Evolutionary conservation across 1,139 yeast species (phyloP).

Genomic region (Saccharomyces hybrid): DNA sequence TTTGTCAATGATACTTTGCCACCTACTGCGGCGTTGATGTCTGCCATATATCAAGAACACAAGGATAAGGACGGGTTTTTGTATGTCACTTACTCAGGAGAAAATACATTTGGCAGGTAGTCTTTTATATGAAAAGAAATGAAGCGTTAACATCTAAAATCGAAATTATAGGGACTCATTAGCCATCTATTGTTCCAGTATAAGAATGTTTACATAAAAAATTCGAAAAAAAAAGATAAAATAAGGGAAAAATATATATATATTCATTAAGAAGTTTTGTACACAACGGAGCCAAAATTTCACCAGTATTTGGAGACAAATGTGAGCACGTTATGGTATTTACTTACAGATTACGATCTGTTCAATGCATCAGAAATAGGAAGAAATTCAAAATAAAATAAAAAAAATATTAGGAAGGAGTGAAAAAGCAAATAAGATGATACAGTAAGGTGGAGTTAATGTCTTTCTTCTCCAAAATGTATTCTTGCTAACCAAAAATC

Average conservation of each 20-base stretch:
- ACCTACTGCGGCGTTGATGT: constrained; percentile 95
- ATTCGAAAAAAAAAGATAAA: not conserved
- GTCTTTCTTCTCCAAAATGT: not conserved
- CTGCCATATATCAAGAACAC: constrained; percentile 90
- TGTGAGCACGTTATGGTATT: not conserved
- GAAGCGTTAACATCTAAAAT: not conserved
- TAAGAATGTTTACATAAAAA: not conserved
- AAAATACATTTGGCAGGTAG: constrained; percentile 61
- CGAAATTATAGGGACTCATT: not conserved
- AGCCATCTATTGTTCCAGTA: not conserved
- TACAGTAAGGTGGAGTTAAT: not conserved
- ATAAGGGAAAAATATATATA: not conserved
- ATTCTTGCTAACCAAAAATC: not conserved
- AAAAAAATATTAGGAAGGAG: not conserved
- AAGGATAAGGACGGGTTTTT: constrained; percentile 96
- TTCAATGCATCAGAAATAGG: not conserved
- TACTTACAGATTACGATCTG: not conserved
- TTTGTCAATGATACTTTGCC: constrained; percentile 95
- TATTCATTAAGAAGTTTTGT: not conserved
- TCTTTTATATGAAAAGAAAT: not conserved
- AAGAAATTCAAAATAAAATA: not conserved
- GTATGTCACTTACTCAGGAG: constrained; percentile 86
- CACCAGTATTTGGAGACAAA: not conserved
- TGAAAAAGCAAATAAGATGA: not conserved
- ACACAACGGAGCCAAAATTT: not conserved